Evolutionary conservation across 1,284 basidiomycete genomes (phyloP), one percentile per base, ranked within the genome.

Genomic region (Cryptococcus floricola): DNA sequence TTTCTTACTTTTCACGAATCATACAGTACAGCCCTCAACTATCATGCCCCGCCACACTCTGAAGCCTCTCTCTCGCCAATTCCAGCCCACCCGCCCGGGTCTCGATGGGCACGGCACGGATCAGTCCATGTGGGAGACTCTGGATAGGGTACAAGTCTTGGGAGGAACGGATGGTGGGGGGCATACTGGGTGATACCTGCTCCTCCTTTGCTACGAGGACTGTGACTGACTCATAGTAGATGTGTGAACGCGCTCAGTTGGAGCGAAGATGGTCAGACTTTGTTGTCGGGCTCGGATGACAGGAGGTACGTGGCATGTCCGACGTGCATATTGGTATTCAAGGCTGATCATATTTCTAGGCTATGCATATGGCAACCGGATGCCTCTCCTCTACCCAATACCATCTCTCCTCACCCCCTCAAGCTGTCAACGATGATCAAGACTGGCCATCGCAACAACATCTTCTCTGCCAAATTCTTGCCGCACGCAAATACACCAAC

Each of bases 181-280:
- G 5, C 73, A 75, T 53, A 53, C 45, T 18, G 73, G 73, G 70
- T 74, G 47, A 52, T 1, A 23, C 23, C 23, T 23, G 70, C 59
- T 28, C 12, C 8, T 34, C 6, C 31, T 34, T 10, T 34, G 3
- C 31, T 10, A 18, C 39, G 27, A 38, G 19, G 12, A 28, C 27
- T 38, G 13, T 10, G 39, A 7, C 13, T 43, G 25, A 10, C 18
- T 7, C 12, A 18, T 14, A 43, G n/a, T 27, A 65, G 77, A 14
- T 92, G 89, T 64, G 87, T 93, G 16, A 93, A 93, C 69, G 89
- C 91, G 10, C 71, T 94, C 14, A 87, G 84, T 57, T 95, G 91
- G 91, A 85, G 86, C 2, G 80, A 81, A 53, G 83, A 87, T 59
- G 91, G 91, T 1, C 80, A 85, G 52, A 73, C 86, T 6, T 78